phyloP scores from a whole-genome alignment of 2,329 filamentous ascomycete species.

The Arthrobotrys pseudoclavata region DNA sequence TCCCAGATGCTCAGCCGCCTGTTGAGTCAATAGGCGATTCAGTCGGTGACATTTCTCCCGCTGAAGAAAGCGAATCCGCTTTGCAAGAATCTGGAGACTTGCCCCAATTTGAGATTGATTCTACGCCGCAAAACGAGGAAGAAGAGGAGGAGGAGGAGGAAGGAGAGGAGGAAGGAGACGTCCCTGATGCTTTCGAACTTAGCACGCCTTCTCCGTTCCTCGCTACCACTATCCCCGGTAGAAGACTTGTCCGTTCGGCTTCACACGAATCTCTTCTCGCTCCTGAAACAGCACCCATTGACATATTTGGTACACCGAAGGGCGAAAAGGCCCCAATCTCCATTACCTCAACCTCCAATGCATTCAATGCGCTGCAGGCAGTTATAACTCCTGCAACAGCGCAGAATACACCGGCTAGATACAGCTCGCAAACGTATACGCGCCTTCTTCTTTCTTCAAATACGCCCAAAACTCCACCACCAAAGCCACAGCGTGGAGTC shows the following conservation, averaged over 20 bases:
- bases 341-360: slow-evolving; percentile 41
- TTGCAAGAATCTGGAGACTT: slow-evolving; percentile 32
- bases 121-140: slow-evolving; percentile 38
- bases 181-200: slow-evolving; percentile 53
- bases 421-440: slow-evolving; percentile 55
- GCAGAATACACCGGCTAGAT: slow-evolving; percentile 52
- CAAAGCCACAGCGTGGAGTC: slow-evolving; percentile 50
- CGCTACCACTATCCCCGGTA: slow-evolving; percentile 58
- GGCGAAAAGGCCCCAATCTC: slow-evolving; percentile 53
- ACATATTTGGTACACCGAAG: slow-evolving; percentile 47
- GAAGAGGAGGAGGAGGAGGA: slow-evolving; percentile 42
- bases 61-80: slow-evolving; percentile 31
- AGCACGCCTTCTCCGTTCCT: slow-evolving; percentile 55
- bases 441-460: slow-evolving; percentile 49
- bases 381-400: slow-evolving; percentile 58
- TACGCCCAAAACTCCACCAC: slow-evolving; percentile 29
- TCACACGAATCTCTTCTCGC: slow-evolving; percentile 56
- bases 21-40: slow-evolving; percentile 26
- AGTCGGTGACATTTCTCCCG: slow-evolving; percentile 26
- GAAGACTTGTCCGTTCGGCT: slow-evolving; percentile 49
- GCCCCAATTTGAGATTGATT: slow-evolving; percentile 45
- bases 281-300: slow-evolving; percentile 53
- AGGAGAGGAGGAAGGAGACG: slow-evolving; percentile 35
- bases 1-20: slow-evolving; percentile 34
- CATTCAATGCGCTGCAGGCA: slow-evolving; percentile 43